Percentiles rank a stretch among this genome's conserved stretches.
Conservation (phyloP, 305 asterid species). For the Solanum aculeatissimum region DNA sequence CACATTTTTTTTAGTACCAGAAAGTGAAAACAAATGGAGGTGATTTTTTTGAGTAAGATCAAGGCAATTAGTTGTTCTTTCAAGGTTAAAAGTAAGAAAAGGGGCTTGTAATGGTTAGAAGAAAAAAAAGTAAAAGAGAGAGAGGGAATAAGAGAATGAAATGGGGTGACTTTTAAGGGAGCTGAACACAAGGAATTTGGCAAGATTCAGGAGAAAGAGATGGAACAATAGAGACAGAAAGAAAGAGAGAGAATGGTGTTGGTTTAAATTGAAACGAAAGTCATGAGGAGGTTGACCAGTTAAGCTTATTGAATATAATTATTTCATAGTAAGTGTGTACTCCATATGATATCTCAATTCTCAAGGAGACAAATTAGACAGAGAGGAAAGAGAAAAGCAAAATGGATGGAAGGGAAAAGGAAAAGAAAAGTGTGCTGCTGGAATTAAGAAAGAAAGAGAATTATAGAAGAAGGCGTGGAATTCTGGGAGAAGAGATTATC, state of each 20-base stretch:
- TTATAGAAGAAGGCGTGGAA: neutral
- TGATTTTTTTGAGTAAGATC: neutral
- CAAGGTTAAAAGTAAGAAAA: neutral
- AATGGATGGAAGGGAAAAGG: slow-evolving; percentile 2
- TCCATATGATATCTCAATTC: neutral
- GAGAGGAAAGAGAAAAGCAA: neutral
- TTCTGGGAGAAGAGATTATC: slow-evolving; percentile 22
- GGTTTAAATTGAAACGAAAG: slow-evolving; percentile 32
- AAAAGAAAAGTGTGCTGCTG: slow-evolving; percentile 9
- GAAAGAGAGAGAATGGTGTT: slow-evolving; percentile 18
- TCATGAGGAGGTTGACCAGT: slow-evolving; percentile 29
- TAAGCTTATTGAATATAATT: neutral
- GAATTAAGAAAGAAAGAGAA: neutral
- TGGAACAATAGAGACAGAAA: slow-evolving; percentile 17
- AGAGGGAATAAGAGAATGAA: neutral
- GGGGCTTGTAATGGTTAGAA: neutral
- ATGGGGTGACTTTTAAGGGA: neutral
- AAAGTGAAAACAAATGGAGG: neutral
- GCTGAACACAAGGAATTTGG: slow-evolving; percentile 11
- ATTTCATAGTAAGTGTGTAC: too few relatives aligned
- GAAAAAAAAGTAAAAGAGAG: neutral
- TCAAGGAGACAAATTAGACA: neutral
- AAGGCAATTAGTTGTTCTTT: neutral
- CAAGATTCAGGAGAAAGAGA: slow-evolving; percentile 24
- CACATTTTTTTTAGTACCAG: slow-evolving; percentile 29